phyloP scores from a whole-genome alignment of 768 basidiomycete species.

The Porphyrellus cyaneotinctus region DNA sequence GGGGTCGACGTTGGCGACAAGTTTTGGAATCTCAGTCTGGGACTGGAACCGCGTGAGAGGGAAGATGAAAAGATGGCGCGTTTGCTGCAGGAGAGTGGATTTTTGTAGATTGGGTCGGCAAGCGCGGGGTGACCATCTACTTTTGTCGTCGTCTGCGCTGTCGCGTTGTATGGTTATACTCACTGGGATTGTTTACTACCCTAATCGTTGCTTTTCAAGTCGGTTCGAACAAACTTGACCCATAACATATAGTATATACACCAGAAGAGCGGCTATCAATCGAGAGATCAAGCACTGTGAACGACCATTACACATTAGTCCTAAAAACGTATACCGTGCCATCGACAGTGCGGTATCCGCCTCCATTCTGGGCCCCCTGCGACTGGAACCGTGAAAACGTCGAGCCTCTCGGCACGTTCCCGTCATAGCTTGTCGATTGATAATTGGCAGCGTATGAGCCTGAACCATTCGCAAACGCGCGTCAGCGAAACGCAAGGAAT shows the following conservation, averaged over 20 bases:
- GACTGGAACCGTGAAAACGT: constrained; percentile 13
- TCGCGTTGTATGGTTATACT: constrained; percentile 23
- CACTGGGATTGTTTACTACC: constrained; percentile 13
- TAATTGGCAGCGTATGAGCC: constrained; percentile 15
- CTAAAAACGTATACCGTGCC: too few species aligned
- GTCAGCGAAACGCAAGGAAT: background rate
- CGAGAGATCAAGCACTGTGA: too few species aligned
- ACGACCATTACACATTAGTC: too few species aligned
- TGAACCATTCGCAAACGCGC: background rate
- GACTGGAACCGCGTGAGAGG: constrained; percentile 88
- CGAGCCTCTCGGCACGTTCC: constrained; percentile 13
- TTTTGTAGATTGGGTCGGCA: constrained; percentile 45
- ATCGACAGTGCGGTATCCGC: too few species aligned
- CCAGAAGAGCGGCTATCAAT: too few species aligned
- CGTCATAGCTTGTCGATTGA: constrained; percentile 19
- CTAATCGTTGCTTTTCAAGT: background rate
- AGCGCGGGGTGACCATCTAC: background rate
- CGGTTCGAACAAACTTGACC: background rate
- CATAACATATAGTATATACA: too few species aligned
- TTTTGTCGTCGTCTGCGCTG: constrained; percentile 6
- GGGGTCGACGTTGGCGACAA: constrained; percentile 65
- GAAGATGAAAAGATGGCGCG: constrained; percentile 97
- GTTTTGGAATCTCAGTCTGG: constrained; percentile 83
- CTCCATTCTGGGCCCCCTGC: too few species aligned
- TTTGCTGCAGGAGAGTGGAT: constrained; percentile 83